These are phyloP conservation scores for Podaxis sp. DNA, from an alignment of 768 basidiomycete species.

Conservation along the genomic window DNA sequence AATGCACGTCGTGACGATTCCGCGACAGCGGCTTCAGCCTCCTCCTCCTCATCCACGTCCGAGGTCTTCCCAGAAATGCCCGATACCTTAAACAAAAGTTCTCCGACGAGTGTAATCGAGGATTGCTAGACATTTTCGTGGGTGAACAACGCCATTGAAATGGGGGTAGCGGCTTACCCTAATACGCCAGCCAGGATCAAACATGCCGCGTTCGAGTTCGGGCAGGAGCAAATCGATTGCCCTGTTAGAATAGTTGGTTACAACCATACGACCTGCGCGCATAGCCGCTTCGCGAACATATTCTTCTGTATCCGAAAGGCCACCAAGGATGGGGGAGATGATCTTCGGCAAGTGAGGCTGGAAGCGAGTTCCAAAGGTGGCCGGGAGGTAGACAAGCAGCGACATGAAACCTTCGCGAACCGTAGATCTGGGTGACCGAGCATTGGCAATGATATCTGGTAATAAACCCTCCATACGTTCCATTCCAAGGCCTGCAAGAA, in stretches of 20 bases:
- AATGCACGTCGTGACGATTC: slow-evolving; percentile 86
- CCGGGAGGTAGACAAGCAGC: slow-evolving; percentile 89
- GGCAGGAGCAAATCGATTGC: slow-evolving; percentile 94
- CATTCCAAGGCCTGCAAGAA: slow-evolving; percentile 95
- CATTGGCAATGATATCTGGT: slow-evolving; percentile 91
- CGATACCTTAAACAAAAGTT: slow-evolving; percentile 93
- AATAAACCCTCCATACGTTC: slow-evolving; percentile 91
- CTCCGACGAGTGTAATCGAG: slow-evolving; percentile 93
- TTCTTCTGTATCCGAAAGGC: slow-evolving; percentile 90
- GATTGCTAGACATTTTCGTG: slow-evolving; percentile 60
- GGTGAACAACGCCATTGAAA: slow-evolving; percentile 12
- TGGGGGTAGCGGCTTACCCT: slow-evolving; percentile 50
- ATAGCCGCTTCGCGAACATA: slow-evolving; percentile 96
- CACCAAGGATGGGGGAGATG: slow-evolving; percentile 87
- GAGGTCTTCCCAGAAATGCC: slow-evolving; percentile 91
- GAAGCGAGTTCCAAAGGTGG: slow-evolving; percentile 96
- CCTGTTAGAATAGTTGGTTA: slow-evolving; percentile 87
- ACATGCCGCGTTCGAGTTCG: slow-evolving; percentile 92
- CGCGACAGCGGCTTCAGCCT: slow-evolving; percentile 59
- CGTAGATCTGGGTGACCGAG: slow-evolving; percentile 84
- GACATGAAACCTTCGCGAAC: slow-evolving; percentile 99
- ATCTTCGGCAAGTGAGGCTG: slow-evolving; percentile 95
- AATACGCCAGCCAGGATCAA: slow-evolving; percentile 94
- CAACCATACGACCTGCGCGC: slow-evolving; percentile 98
- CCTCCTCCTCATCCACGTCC: slow-evolving; percentile 72